These are phyloP conservation scores for Dipodascus albidus DNA, from an alignment of 805 yeast genomes.

Conservation along the genomic window DNA sequence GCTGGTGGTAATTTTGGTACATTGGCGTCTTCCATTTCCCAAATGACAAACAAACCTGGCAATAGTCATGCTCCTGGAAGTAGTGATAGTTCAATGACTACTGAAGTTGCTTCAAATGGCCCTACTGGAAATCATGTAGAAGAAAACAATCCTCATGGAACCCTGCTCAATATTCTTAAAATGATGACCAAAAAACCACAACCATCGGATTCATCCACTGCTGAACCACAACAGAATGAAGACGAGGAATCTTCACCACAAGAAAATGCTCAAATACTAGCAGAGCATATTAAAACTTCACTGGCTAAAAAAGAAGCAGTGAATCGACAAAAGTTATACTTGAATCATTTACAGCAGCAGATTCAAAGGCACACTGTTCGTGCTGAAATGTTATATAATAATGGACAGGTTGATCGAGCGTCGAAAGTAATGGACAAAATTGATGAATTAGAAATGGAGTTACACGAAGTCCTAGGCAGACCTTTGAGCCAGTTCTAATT, in stretches of 20 bases:
- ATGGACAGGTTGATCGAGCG: slow-evolving; percentile 1
- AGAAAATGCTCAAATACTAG: neutral
- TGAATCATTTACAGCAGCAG: neutral
- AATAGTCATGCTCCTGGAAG: neutral
- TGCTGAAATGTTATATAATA: neutral
- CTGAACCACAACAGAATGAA: neutral
- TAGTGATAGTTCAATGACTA: neutral
- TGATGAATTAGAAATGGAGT: neutral
- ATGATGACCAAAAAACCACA: neutral
- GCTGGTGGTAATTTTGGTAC: neutral
- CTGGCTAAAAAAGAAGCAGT: neutral
- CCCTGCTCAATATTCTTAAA: neutral
- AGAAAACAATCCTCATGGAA: slow-evolving; percentile 1
- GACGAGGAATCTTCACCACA: neutral
- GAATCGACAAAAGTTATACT: neutral
- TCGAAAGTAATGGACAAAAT: neutral
- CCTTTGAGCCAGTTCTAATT: neutral
- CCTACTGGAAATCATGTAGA: neutral
- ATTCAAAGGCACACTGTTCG: neutral
- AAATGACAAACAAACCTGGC: neutral
- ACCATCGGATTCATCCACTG: neutral
- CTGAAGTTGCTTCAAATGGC: neutral
- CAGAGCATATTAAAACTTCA: neutral
- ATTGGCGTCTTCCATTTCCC: neutral
- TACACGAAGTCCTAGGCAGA: neutral